Evolutionary conservation across 306 rosid genomes (phyloP).

Genomic region (Prunus salicina): DNA sequence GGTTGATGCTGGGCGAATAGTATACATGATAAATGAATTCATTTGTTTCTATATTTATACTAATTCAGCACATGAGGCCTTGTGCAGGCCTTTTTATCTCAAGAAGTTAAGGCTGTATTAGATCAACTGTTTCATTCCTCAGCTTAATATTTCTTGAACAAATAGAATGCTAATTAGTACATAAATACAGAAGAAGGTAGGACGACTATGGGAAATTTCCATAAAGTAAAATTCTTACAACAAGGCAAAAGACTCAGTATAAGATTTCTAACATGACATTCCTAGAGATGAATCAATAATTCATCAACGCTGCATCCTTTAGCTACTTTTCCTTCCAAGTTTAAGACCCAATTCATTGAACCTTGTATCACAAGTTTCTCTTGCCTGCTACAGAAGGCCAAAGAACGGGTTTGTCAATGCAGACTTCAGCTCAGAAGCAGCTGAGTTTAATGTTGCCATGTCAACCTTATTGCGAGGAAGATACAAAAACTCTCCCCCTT

Average conservation of each 20-base stretch:
- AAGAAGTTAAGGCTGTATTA: no score
- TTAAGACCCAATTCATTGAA: neutral
- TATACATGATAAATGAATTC: no score
- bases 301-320: neutral
- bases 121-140: neutral
- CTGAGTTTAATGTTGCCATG: slow-evolving; percentile 42
- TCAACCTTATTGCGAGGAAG: slow-evolving; percentile 60
- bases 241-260: neutral
- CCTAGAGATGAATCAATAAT: neutral
- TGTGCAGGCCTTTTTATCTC: no score
- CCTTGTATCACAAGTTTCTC: neutral
- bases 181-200: no score
- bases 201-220: neutral
- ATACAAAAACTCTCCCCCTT: slow-evolving; percentile 52
- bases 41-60: no score
- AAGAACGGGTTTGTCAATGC: slow-evolving; percentile 87
- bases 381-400: slow-evolving; percentile 51
- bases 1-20: neutral
- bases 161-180: neutral
- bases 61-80: no score
- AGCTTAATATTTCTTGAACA: neutral
- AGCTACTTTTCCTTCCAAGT: neutral
- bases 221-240: neutral
- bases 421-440: slow-evolving; percentile 58
- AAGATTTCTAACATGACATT: neutral